Conservation (phyloP, 225 moss, liverwort and hornwort species). For the Lunularia cruciata region DNA sequence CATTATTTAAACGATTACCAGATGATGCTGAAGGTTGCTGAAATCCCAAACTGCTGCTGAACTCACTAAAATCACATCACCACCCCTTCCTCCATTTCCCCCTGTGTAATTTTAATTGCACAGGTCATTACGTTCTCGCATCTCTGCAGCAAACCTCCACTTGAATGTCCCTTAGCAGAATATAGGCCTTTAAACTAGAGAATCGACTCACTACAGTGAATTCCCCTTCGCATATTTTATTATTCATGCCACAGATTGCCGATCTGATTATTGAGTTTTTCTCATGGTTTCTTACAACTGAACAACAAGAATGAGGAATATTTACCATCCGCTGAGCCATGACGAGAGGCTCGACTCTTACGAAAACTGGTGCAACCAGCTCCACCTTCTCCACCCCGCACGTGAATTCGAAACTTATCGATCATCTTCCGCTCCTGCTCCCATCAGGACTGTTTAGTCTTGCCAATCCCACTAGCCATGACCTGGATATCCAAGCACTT, state of each 20-base stretch:
- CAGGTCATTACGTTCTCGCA: too few relatives aligned
- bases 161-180: too few relatives aligned
- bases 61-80: constrained; percentile 85
- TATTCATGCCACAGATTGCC: too few relatives aligned
- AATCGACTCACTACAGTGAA: neutral
- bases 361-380: constrained; percentile 92
- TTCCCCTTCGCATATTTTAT: neutral
- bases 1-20: too few relatives aligned
- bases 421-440: constrained; percentile 85
- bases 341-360: constrained; percentile 78
- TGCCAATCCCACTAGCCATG: constrained; percentile 42
- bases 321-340: constrained; percentile 74
- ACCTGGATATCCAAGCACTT: constrained; percentile 38
- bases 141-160: too few relatives aligned
- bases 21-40: constrained; percentile 94
- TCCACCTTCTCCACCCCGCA: constrained; percentile 84
- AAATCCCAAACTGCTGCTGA: constrained; percentile 88
- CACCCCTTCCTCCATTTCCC: constrained; percentile 91
- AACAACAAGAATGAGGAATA: too few relatives aligned
- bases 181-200: too few relatives aligned
- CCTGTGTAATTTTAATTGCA: constrained; percentile 40
- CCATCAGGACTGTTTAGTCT: constrained; percentile 52
- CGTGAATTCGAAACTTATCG: constrained; percentile 79
- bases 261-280: neutral
- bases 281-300: too few relatives aligned